Percentiles rank a stretch among this genome's conserved stretches.
phyloP scores from a whole-genome alignment of 2,329 filamentous ascomycete genomes.

The Dactylellina leptospora region DNA sequence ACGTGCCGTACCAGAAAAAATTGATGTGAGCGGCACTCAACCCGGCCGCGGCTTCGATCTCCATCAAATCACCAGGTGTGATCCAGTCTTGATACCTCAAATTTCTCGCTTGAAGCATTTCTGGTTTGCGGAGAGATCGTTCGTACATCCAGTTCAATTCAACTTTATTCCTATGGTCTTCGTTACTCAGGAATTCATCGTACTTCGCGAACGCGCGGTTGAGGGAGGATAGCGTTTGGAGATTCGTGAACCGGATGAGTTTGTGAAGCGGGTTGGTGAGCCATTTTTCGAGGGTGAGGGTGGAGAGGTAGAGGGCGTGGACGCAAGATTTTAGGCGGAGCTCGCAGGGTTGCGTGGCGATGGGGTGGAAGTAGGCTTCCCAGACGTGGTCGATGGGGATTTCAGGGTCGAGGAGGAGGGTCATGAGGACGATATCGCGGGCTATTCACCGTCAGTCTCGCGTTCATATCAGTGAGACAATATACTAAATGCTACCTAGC shows the following conservation, averaged over 20 bases:
- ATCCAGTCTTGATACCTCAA: neutral
- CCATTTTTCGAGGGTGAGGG: neutral
- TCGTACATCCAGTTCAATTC: neutral
- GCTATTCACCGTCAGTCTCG: neutral
- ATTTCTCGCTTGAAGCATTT: neutral
- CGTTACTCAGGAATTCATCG: constrained; percentile 1
- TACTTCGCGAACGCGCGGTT: neutral
- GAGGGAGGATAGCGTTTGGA: neutral
- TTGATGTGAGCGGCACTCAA: neutral
- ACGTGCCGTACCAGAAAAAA: neutral
- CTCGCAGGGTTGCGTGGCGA: neutral
- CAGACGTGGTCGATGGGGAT: neutral
- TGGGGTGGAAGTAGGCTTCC: neutral
- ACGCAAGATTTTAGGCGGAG: neutral
- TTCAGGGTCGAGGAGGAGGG: neutral
- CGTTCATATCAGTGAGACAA: neutral
- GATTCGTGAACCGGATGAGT: neutral
- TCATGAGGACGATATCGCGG: neutral
- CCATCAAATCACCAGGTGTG: neutral
- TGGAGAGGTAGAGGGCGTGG: neutral
- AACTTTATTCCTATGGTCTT: neutral
- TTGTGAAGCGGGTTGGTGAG: neutral
- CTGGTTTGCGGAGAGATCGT: neutral
- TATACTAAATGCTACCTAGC: neutral
- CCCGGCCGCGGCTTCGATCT: neutral